Evolutionary conservation across 2,329 filamentous ascomycete genomes (phyloP).

Genomic region (Stachybotrys chartarum): DNA sequence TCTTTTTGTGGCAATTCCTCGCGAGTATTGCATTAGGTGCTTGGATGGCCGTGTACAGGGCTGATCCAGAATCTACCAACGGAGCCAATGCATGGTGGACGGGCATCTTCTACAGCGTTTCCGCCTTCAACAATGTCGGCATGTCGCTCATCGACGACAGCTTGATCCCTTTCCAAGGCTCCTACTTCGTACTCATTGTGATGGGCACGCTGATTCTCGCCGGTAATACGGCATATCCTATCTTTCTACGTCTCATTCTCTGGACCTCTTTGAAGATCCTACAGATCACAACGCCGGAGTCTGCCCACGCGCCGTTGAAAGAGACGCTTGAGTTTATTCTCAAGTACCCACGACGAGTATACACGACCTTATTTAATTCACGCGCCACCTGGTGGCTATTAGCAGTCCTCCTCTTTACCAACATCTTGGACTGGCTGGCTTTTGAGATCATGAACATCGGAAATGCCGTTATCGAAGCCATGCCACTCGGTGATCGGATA

Average conservation of each 20-base stretch:
- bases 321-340: constrained; percentile 47
- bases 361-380: constrained; percentile 57
- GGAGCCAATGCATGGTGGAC: constrained; percentile 61
- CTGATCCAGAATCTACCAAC: constrained; percentile 42
- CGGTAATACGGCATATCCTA: constrained; percentile 59
- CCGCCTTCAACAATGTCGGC: constrained; percentile 65
- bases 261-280: constrained; percentile 42
- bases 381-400: constrained; percentile 60
- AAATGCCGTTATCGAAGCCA: constrained; percentile 44
- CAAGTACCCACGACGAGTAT: constrained; percentile 49
- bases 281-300: constrained; percentile 26
- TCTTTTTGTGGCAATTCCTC: constrained; percentile 50
- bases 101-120: constrained; percentile 60
- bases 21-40: constrained; percentile 53
- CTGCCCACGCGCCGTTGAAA: constrained; percentile 32
- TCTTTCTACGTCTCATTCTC: constrained; percentile 53
- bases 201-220: constrained; percentile 54
- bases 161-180: constrained; percentile 52
- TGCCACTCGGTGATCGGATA: constrained; percentile 46
- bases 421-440: constrained; percentile 56
- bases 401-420: constrained; percentile 52
- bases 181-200: constrained; percentile 41
- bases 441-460: constrained; percentile 61
- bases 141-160: constrained; percentile 62
- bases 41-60: constrained; percentile 48